Conservation (phyloP, 768 basidiomycete genomes). For the Solioccasus polychromus region DNA sequence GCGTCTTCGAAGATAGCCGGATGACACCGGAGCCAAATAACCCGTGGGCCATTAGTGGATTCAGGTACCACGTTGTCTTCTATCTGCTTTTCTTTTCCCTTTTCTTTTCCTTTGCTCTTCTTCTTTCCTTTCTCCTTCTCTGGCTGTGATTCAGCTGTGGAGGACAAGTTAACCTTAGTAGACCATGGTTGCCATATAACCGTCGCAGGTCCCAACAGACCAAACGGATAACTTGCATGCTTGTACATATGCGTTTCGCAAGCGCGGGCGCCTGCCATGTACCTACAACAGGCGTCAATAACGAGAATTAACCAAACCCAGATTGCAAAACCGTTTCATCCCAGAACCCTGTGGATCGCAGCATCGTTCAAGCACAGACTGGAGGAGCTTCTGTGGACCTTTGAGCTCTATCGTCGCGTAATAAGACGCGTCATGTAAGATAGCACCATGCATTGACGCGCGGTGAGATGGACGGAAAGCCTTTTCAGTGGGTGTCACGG, state of each 20-base stretch:
- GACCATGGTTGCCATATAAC: slow-evolving; percentile 66
- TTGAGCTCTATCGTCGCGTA: slow-evolving; percentile 70
- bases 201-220: slow-evolving; percentile 65
- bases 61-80: slow-evolving; percentile 9
- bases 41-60: slow-evolving; percentile 30
- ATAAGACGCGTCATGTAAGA: slow-evolving; percentile 91
- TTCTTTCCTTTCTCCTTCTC: slow-evolving; percentile 8
- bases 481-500: slow-evolving; percentile 86
- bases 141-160: not conserved
- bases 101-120: slow-evolving; percentile 23
- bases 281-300: slow-evolving; percentile 41
- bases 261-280: slow-evolving; percentile 59
- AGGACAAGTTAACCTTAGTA: not conserved
- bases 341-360: slow-evolving; percentile 70
- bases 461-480: slow-evolving; percentile 89
- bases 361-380: slow-evolving; percentile 47
- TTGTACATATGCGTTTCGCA: slow-evolving; percentile 69
- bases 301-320: not conserved
- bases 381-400: slow-evolving; percentile 57
- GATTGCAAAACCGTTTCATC: slow-evolving; percentile 50
- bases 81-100: slow-evolving; percentile 35
- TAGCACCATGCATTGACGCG: slow-evolving; percentile 79
- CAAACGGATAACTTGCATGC: slow-evolving; percentile 60
- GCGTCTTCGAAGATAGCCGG: slow-evolving; percentile 66
- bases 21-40: slow-evolving; percentile 77